A percentile compares a stretch with the other conserved stretches of the same genome.
Evolutionary conservation across 768 basidiomycete genomes (phyloP).

Genomic region (Boletellus ananas): DNA sequence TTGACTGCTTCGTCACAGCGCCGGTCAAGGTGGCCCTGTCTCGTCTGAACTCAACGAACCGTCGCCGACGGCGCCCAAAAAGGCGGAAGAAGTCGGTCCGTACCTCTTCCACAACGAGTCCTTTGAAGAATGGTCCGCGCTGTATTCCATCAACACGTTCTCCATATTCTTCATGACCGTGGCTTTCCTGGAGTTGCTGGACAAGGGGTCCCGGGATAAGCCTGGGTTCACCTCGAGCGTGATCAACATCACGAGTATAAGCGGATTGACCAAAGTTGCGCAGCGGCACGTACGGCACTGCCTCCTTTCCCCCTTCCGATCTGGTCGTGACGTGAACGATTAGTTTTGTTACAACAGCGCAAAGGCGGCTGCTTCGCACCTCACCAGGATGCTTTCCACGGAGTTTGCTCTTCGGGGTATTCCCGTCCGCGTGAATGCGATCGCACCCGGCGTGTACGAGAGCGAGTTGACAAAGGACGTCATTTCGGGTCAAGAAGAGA

Average conservation of each 20-base stretch:
- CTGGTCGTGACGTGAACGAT: background rate
- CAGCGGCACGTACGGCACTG: conserved; percentile 68
- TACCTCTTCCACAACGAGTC: conserved; percentile 68
- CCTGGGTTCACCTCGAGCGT: conserved; percentile 59
- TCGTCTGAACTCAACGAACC: conserved; percentile 57
- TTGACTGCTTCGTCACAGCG: conserved; percentile 39
- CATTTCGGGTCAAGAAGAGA: conserved; percentile 43
- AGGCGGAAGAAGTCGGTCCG: conserved; percentile 61
- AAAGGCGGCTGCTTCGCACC: conserved; percentile 72
- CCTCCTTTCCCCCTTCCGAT: background rate
- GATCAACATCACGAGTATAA: conserved; percentile 77
- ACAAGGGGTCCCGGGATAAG: conserved; percentile 62
- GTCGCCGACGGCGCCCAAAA: conserved; percentile 54
- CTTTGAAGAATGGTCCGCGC: conserved; percentile 56
- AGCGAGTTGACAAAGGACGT: conserved; percentile 68
- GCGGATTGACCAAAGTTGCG: conserved; percentile 64
- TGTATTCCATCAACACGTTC: conserved; percentile 67
- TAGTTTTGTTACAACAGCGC: conserved; percentile 82
- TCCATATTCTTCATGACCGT: conserved; percentile 76
- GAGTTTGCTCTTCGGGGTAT: conserved; percentile 68
- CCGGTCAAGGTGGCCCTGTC: conserved; percentile 67
- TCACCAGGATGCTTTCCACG: conserved; percentile 74
- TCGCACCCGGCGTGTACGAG: conserved; percentile 73
- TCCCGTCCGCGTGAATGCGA: conserved; percentile 67
- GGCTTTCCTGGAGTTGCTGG: conserved; percentile 72